Percentiles rank a stretch among this genome's conserved stretches.
Evolutionary conservation across 306 rosid genomes (phyloP).

Genomic region (Castanea sativa): DNA sequence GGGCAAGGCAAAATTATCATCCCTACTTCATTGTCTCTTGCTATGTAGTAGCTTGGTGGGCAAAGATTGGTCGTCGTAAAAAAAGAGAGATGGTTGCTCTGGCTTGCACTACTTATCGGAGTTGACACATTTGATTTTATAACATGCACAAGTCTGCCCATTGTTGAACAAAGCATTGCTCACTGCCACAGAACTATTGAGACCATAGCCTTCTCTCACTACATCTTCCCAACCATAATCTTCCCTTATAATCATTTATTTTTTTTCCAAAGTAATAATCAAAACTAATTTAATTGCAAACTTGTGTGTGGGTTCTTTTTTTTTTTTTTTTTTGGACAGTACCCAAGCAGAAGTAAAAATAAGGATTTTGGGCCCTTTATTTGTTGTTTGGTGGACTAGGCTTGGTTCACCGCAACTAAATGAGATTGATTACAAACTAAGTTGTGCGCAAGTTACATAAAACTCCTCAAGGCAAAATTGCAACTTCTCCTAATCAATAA

Average conservation of each 20-base stretch:
- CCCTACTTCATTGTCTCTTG: background rate
- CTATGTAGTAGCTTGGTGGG: constrained; percentile 44
- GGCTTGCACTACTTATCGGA: constrained; percentile 50
- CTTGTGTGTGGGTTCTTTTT: no score
- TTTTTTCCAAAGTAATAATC: no score
- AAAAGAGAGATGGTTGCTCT: constrained; percentile 34
- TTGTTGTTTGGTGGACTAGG: no score
- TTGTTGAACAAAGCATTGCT: constrained; percentile 59
- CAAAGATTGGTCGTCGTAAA: constrained; percentile 70
- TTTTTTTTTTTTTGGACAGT: no score
- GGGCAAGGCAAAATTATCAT: no score
- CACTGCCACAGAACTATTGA: constrained; percentile 50
- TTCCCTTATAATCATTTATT: constrained; percentile 39
- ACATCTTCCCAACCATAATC: constrained; percentile 80
- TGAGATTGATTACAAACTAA: no score
- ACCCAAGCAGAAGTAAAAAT: no score
- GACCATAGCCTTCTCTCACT: constrained; percentile 63
- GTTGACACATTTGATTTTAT: constrained; percentile 52
- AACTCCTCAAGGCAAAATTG: no score
- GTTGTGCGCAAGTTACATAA: no score
- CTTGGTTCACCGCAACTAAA: no score
- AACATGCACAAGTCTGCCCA: constrained; percentile 65
- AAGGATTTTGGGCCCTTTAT: fast-evolving
- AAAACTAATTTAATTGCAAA: no score
- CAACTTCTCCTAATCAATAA: no score